These are phyloP conservation scores for Clarireedia hainanense DNA, from an alignment of 2,329 filamentous ascomycete genomes.

Conservation along the genomic window DNA sequence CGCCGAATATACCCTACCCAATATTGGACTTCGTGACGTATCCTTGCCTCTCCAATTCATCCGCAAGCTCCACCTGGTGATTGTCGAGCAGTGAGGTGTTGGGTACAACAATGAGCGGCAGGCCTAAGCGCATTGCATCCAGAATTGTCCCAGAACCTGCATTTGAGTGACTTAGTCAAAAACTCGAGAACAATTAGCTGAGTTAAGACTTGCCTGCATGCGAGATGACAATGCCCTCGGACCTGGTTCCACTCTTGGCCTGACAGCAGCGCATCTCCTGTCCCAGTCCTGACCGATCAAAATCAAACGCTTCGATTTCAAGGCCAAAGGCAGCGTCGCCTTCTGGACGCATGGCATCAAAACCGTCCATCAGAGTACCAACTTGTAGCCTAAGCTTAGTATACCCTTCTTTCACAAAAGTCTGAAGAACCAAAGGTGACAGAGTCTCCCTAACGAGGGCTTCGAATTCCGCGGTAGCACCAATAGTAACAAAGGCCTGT, in stretches of 20 bases:
- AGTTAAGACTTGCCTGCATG: slow-evolving; percentile 64
- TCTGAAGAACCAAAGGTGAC: slow-evolving; percentile 50
- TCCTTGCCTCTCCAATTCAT: slow-evolving; percentile 62
- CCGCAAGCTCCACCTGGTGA: slow-evolving; percentile 82
- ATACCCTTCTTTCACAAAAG: slow-evolving; percentile 53
- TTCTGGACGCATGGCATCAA: slow-evolving; percentile 29
- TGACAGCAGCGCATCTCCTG: slow-evolving; percentile 39
- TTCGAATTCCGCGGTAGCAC: slow-evolving; percentile 80
- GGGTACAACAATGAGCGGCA: slow-evolving; percentile 82
- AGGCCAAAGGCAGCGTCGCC: slow-evolving; percentile 31
- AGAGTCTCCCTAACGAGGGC: slow-evolving; percentile 61
- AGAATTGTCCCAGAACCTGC: slow-evolving; percentile 84
- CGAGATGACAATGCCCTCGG: slow-evolving; percentile 70
- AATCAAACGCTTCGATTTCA: slow-evolving; percentile 55
- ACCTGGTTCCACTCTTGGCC: slow-evolving; percentile 29
- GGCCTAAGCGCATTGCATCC: slow-evolving; percentile 64
- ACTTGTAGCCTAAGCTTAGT: slow-evolving; percentile 73
- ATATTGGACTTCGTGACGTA: slow-evolving; percentile 51
- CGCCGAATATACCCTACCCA: slow-evolving; percentile 14
- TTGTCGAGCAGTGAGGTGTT: slow-evolving; percentile 79
- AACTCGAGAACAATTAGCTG: not conserved
- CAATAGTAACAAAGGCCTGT: slow-evolving; percentile 78
- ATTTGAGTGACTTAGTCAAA: not conserved
- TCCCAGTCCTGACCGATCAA: slow-evolving; percentile 51
- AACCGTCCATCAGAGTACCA: slow-evolving; percentile 58